phyloP scores from a whole-genome alignment of 192 early-diverging fungal species.

The Thamnidium elegans region DNA sequence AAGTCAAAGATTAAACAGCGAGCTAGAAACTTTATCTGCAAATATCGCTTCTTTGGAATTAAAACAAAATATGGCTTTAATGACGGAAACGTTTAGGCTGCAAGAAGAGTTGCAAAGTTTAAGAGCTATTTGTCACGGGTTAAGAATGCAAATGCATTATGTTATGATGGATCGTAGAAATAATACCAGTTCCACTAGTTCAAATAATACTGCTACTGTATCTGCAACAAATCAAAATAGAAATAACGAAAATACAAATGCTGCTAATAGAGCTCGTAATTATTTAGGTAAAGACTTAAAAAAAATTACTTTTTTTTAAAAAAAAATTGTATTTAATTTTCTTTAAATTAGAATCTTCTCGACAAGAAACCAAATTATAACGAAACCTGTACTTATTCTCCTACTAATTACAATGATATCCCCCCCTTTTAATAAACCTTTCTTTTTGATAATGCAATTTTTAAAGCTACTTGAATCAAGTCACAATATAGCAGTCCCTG shows the following conservation, averaged over 20 bases:
- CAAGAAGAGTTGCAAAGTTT: conserved; percentile 71
- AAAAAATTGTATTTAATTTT: too few species aligned
- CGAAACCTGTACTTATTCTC: background rate
- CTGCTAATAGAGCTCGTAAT: conserved; percentile 1
- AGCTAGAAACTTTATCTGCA: conserved; percentile 56
- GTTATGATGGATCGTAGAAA: conserved; percentile 51
- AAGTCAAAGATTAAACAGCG: conserved; percentile 49
- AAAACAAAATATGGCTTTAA: conserved; percentile 67
- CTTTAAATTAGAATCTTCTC: conserved; percentile 15
- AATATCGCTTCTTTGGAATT: conserved; percentile 57
- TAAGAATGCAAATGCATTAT: conserved; percentile 70
- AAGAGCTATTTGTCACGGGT: conserved; percentile 58
- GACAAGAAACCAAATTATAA: conserved; percentile 38
- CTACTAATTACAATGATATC: too few species aligned
- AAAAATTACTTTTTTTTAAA: background rate
- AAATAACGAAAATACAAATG: background rate
- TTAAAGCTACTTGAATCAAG: too few species aligned
- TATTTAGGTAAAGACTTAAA: background rate
- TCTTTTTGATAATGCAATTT: too few species aligned
- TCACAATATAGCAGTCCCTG: too few species aligned
- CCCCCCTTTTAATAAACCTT: too few species aligned
- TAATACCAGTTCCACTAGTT: background rate
- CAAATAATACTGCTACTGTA: background rate
- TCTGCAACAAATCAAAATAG: background rate
- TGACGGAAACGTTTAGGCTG: conserved; percentile 61